A percentile compares a stretch with the other conserved stretches of the same genome.
phyloP scores from a whole-genome alignment of 1,139 yeast species.

The Suhomyces anneliseae region DNA sequence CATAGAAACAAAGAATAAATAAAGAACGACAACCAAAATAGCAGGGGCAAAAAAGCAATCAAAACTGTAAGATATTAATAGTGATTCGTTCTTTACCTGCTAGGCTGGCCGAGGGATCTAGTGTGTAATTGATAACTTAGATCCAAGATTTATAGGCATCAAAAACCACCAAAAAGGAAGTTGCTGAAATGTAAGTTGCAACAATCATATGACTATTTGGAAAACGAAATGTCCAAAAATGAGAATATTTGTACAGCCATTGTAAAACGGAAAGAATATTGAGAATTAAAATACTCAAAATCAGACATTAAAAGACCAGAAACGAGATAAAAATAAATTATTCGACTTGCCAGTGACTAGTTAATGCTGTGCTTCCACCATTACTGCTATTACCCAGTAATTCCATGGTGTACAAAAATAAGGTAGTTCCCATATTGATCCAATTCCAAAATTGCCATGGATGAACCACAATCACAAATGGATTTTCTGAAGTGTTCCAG shows the following conservation, averaged over 20 bases:
- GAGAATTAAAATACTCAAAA: too few relatives aligned
- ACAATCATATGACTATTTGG: too few relatives aligned
- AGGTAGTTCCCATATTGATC: constrained; percentile 82
- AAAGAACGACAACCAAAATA: neutral
- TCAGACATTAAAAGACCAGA: neutral
- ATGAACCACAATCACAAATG: constrained; percentile 48
- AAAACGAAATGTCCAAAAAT: too few relatives aligned
- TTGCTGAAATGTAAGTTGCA: too few relatives aligned
- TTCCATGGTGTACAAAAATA: constrained; percentile 78
- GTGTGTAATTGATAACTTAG: too few relatives aligned
- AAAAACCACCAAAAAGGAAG: too few relatives aligned
- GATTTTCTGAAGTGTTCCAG: constrained; percentile 27
- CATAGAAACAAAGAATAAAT: constrained; percentile 7
- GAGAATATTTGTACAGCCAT: too few relatives aligned
- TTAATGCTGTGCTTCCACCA: constrained; percentile 29
- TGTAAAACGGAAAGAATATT: too few relatives aligned
- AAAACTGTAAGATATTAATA: too few relatives aligned
- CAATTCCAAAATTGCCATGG: constrained; percentile 97
- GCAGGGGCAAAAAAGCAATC: neutral
- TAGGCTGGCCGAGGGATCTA: too few relatives aligned
- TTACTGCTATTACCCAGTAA: constrained; percentile 46
- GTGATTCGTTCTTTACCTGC: too few relatives aligned
- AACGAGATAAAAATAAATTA: constrained; percentile 4
- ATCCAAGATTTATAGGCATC: too few relatives aligned
- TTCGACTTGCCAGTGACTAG: constrained; percentile 28